A percentile compares a stretch with the other conserved stretches of the same genome.
Conservation (phyloP, 169 alveolate genomes). For the Plasmodium sp. region DNA sequence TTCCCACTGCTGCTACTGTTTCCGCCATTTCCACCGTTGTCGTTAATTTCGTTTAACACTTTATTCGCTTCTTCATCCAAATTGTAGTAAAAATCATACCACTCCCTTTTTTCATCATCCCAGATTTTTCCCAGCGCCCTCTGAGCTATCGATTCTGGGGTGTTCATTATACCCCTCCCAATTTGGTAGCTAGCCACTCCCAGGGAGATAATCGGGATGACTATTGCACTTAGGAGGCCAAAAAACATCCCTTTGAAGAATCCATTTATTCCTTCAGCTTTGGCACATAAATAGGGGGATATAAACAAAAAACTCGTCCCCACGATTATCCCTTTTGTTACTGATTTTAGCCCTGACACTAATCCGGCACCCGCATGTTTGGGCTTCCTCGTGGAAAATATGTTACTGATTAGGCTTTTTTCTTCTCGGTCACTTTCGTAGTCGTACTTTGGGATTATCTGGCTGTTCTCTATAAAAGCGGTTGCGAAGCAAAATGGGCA, state of each 20-base stretch:
- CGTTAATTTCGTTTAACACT: constrained; percentile 71
- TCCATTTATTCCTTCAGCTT: constrained; percentile 90
- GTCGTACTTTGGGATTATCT: constrained; percentile 31
- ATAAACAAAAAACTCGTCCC: constrained; percentile 92
- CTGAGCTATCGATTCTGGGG: constrained; percentile 91
- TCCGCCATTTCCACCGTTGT: constrained; percentile 30
- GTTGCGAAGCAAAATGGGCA: not conserved
- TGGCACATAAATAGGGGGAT: constrained; percentile 91
- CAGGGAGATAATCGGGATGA: constrained; percentile 89
- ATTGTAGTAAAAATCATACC: constrained; percentile 88
- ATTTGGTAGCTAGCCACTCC: constrained; percentile 93
- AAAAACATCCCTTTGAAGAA: constrained; percentile 92
- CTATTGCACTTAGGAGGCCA: constrained; percentile 90
- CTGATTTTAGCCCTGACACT: constrained; percentile 90
- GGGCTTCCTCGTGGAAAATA: constrained; percentile 87
- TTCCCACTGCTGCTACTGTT: constrained; percentile 8
- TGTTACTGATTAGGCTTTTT: constrained; percentile 77
- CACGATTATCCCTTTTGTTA: constrained; percentile 90
- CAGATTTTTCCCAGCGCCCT: constrained; percentile 89
- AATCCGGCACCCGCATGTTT: constrained; percentile 89
- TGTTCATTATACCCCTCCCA: constrained; percentile 89
- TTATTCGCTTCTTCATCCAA: constrained; percentile 85
- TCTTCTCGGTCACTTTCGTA: constrained; percentile 35
- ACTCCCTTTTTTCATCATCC: constrained; percentile 89
- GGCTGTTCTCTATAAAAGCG: constrained; percentile 12